Base-by-base conservation (phyloP, 306 rosid genomes). In the Rubus parviflorus region DNA sequence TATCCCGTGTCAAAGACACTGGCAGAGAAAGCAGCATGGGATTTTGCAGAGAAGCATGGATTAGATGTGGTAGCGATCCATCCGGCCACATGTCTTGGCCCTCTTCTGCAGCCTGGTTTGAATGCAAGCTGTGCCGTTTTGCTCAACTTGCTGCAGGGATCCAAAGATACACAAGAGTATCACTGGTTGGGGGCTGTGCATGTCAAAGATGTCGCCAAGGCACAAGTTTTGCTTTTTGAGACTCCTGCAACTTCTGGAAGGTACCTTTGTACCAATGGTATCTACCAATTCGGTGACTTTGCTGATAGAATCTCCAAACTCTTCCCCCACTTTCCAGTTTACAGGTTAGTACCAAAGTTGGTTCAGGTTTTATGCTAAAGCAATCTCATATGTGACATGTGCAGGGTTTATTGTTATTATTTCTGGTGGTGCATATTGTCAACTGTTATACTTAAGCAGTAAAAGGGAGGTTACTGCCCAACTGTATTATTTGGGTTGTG, bases 171-270 rank as follows among this genome's bases (percentile, higher is more conserved):
- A 19, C 98, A 94, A 64, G 98, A 92, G 82, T 78, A 81, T 81
- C 86, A 94, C 63, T 94, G 98, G 98, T 74, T 94, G 38, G 98
- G 97, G 4, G 96, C 92, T 57, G 96, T 92, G 56, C 96, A 94
- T 67, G 96, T 94, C 13, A 69, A 77, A 51, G 98, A 94, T 15
- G 96, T 92, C 11, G 98, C 89, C 3, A 81, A 81, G 70, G 89
- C 91, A 5, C 91, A 85, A 45, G 37, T 88, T 45, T 74, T 86
- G 80, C 82, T 94, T 5, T 90, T 86, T 57, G 88, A 94, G 77
- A 81, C 82, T 40, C 89, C 93, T 58, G 37, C 75, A 40, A 94
- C 97, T 75, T 78, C 89, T 35, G 98, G 97, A 6, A 89, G 97
- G 84, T 88, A 92, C 82, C 92, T 94, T 16, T 94, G 98, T 78